Conservation (phyloP, 1,139 yeast genomes). For the Magnusiomyces clavatus region DNA sequence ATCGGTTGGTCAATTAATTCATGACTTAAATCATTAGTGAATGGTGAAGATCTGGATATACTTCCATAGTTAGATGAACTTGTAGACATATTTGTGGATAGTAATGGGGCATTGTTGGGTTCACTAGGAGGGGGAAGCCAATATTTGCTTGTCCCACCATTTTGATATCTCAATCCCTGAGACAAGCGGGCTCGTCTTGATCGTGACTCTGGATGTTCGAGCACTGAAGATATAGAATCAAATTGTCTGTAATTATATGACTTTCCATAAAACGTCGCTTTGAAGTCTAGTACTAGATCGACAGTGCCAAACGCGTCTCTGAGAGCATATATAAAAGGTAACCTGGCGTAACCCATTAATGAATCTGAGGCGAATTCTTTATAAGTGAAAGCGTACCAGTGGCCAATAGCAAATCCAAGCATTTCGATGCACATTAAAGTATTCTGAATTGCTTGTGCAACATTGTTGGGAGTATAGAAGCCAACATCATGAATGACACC, state of each 20-base stretch:
- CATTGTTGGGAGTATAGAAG: constrained; percentile 28
- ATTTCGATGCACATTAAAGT: constrained; percentile 76
- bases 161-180: constrained; percentile 75
- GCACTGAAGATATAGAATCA: constrained; percentile 63
- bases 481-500: constrained; percentile 41
- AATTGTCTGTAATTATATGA: constrained; percentile 75
- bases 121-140: constrained; percentile 53
- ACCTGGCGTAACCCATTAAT: constrained; percentile 60
- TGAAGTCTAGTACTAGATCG: constrained; percentile 74
- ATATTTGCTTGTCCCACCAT: constrained; percentile 72
- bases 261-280: constrained; percentile 64
- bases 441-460: constrained; percentile 59
- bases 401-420: constrained; percentile 79
- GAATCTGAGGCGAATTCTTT: constrained; percentile 54
- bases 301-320: constrained; percentile 69
- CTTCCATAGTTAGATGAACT: neutral
- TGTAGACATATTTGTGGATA: neutral
- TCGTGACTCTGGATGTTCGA: constrained; percentile 60
- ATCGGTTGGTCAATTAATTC: too few species aligned
- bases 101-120: neutral
- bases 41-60: neutral
- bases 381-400: constrained; percentile 79
- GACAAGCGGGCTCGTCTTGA: constrained; percentile 67
- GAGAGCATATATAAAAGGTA: constrained; percentile 53
- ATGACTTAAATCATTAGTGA: too few species aligned